Conservation (phyloP, 345 rosid species). For the Hibiscus mutabilis region DNA sequence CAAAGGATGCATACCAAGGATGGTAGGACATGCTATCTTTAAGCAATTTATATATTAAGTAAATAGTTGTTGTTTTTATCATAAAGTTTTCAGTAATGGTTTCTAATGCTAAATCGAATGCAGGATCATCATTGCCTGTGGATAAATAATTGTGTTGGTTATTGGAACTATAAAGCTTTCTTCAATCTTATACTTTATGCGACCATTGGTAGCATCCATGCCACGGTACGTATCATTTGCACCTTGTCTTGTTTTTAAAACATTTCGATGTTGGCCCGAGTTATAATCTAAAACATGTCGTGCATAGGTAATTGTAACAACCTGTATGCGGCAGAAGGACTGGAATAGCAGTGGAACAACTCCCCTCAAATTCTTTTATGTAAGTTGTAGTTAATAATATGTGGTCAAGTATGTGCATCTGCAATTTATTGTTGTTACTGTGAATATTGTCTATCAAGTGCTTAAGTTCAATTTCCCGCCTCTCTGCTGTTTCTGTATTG, state of each 20-base stretch:
- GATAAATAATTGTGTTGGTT: conserved; percentile 93
- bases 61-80: not conserved
- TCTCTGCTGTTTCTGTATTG: not conserved
- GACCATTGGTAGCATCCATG: conserved; percentile 56
- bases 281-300: conserved; percentile 10
- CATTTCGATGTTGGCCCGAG: not conserved
- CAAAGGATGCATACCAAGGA: conserved; percentile 79
- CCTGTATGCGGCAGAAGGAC: conserved; percentile 33
- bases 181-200: conserved; percentile 56
- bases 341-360: conserved; percentile 34
- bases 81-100: not conserved
- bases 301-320: conserved; percentile 40
- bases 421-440: not conserved
- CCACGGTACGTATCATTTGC: conserved; percentile 36
- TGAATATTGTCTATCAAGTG: not conserved
- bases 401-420: not conserved
- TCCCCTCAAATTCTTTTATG: conserved; percentile 42
- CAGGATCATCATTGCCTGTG: conserved; percentile 96
- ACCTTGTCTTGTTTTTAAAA: not conserved
- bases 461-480: not conserved
- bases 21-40: conserved; percentile 46
- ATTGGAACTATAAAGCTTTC: conserved; percentile 83
- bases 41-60: not conserved
- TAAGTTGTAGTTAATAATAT: conserved; percentile 24
- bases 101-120: conserved; percentile 15